These are phyloP conservation scores for Fusarium metavorans DNA, from an alignment of 2,329 filamentous ascomycete genomes.

Conservation along the genomic window DNA sequence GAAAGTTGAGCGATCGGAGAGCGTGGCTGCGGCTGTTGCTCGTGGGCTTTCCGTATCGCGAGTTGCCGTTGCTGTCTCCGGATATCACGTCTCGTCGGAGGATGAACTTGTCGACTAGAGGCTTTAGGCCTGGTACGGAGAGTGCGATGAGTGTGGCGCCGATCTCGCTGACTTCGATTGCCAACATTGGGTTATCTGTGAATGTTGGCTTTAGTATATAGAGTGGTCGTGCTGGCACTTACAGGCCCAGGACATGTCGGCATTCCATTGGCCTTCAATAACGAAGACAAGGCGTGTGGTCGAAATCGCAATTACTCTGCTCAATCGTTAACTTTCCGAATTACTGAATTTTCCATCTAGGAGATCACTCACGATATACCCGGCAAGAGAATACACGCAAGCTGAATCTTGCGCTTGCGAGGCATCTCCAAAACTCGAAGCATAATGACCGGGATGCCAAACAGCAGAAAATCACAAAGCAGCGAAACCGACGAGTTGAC, in stretches of 20 bases:
- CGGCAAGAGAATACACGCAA: slow-evolving; percentile 61
- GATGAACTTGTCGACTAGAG: slow-evolving; percentile 54
- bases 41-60: slow-evolving; percentile 39
- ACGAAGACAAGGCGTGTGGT: slow-evolving; percentile 60
- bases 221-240: neutral
- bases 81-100: slow-evolving; percentile 40
- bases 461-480: slow-evolving; percentile 62
- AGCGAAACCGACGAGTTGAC: slow-evolving; percentile 63
- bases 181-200: slow-evolving; percentile 59
- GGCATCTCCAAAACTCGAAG: slow-evolving; percentile 59
- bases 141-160: slow-evolving; percentile 63
- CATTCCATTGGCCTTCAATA: slow-evolving; percentile 59
- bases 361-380: slow-evolving; percentile 59
- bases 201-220: slow-evolving; percentile 11
- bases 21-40: slow-evolving; percentile 44
- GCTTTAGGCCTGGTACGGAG: slow-evolving; percentile 63
- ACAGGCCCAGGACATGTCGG: slow-evolving; percentile 62
- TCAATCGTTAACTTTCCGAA: slow-evolving; percentile 5
- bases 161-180: slow-evolving; percentile 63
- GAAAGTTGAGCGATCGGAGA: slow-evolving; percentile 46
- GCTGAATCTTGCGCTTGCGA: slow-evolving; percentile 58
- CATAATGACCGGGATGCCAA: slow-evolving; percentile 63
- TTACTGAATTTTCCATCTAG: fast-evolving
- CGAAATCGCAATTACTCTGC: slow-evolving; percentile 62
- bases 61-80: slow-evolving; percentile 33